Evolutionary conservation across 1,284 basidiomycete genomes (phyloP).

Genomic region (Cystobasidium slooffiae): DNA sequence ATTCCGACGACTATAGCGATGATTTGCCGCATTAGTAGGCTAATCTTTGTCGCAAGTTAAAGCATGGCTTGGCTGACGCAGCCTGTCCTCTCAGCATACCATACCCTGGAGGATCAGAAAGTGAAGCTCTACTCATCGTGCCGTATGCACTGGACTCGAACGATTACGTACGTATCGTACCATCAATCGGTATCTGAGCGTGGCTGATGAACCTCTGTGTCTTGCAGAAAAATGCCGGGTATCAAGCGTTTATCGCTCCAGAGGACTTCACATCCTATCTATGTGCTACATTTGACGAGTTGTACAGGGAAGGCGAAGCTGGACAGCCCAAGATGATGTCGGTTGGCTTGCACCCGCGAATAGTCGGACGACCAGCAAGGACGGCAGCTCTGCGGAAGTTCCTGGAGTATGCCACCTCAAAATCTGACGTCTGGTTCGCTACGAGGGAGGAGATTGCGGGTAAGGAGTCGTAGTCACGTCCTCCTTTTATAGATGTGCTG

Average conservation of each 20-base stretch:
- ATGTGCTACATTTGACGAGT: constrained; percentile 57
- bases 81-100: not conserved
- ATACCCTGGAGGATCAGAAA: not conserved
- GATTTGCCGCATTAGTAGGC: constrained; percentile 19
- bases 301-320: constrained; percentile 55
- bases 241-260: constrained; percentile 80
- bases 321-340: constrained; percentile 59
- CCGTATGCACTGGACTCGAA: constrained; percentile 16
- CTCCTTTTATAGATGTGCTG: not conserved
- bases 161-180: not conserved
- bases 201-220: not conserved
- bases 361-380: constrained; percentile 59
- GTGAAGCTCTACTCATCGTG: not conserved
- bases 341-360: constrained; percentile 58
- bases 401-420: constrained; percentile 55
- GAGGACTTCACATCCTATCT: constrained; percentile 58
- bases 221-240: constrained; percentile 9
- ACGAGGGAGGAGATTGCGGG: constrained; percentile 58
- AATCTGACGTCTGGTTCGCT: constrained; percentile 58
- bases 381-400: constrained; percentile 57
- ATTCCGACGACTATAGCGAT: constrained; percentile 7
- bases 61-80: not conserved
- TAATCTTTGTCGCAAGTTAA: not conserved
- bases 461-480: constrained; percentile 48
- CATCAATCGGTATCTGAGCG: not conserved